A percentile compares a stretch with the other conserved stretches of the same genome.
phyloP scores from a whole-genome alignment of 2,329 filamentous ascomycete genomes.

The Trichoderma oligosporum region DNA sequence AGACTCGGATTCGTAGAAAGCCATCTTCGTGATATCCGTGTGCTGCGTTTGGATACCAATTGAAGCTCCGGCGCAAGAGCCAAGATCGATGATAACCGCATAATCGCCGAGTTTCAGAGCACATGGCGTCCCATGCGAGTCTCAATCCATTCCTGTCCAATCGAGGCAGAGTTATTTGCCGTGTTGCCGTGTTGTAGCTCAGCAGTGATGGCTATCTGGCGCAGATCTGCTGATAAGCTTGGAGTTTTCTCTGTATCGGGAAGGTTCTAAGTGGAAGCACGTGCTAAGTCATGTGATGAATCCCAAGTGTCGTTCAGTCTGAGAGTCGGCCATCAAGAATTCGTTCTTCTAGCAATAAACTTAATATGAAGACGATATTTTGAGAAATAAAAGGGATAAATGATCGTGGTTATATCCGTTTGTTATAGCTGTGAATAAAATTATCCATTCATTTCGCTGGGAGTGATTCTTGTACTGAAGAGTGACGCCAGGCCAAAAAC shows the following conservation, averaged over 20 bases:
- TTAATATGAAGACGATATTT: neutral
- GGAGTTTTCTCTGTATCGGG: constrained; percentile 13
- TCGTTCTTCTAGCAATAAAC: neutral
- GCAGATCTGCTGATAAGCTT: constrained; percentile 6
- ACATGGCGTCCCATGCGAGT: constrained; percentile 29
- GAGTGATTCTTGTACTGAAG: neutral
- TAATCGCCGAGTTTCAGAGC: constrained; percentile 30
- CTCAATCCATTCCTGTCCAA: constrained; percentile 28
- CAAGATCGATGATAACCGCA: constrained; percentile 35
- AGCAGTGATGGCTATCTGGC: constrained; percentile 1
- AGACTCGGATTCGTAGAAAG: constrained; percentile 30
- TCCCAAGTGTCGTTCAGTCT: neutral
- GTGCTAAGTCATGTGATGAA: constrained; percentile 13
- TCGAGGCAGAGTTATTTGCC: neutral
- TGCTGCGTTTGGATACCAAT: constrained; percentile 24
- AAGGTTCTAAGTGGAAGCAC: neutral
- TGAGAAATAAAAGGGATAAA: too few relatives aligned
- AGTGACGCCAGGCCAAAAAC: neutral
- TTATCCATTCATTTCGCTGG: neutral
- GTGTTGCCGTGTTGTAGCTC: neutral
- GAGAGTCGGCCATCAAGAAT: neutral
- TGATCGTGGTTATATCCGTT: too few relatives aligned
- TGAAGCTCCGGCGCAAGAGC: constrained; percentile 30
- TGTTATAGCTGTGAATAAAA: too few relatives aligned
- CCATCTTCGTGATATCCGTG: constrained; percentile 26